Percentiles rank a stretch among this genome's conserved stretches.
These are phyloP conservation scores for Geotrichum klebahnii DNA, from an alignment of 1,139 yeast genomes.

Conservation along the genomic window DNA sequence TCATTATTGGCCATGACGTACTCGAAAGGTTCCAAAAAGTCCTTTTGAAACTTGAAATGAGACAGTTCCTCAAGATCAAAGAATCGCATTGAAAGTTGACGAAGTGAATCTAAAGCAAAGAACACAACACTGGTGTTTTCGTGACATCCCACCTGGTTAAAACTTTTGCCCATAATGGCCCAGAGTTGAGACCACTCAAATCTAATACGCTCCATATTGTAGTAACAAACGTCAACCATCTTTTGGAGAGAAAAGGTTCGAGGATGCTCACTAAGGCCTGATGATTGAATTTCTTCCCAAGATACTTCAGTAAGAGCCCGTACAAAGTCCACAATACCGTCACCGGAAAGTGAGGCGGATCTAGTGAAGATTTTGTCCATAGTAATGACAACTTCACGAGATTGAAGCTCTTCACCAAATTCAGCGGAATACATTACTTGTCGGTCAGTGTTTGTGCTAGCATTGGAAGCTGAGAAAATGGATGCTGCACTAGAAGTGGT, in stretches of 20 bases:
- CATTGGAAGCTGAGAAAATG: background rate
- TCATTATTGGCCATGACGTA: constrained; percentile 66
- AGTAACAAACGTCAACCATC: constrained; percentile 94
- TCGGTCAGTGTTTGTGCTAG: constrained; percentile 8
- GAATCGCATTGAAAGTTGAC: constrained; percentile 89
- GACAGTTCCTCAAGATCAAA: constrained; percentile 90
- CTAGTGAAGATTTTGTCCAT: constrained; percentile 85
- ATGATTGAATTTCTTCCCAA: constrained; percentile 83
- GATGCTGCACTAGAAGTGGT: constrained; percentile 5
- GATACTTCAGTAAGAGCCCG: constrained; percentile 83
- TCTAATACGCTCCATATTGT: constrained; percentile 93
- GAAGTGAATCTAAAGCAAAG: constrained; percentile 88
- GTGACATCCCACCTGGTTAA: constrained; percentile 81
- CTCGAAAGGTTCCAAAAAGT: constrained; percentile 87
- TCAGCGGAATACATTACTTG: constrained; percentile 42
- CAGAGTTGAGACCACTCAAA: constrained; percentile 96
- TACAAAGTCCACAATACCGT: constrained; percentile 82
- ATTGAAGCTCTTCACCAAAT: constrained; percentile 57
- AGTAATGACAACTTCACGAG: constrained; percentile 76
- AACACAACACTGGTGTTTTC: constrained; percentile 70
- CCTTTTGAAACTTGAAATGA: constrained; percentile 93
- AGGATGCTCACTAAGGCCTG: constrained; percentile 77
- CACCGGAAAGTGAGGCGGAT: constrained; percentile 74
- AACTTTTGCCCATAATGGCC: constrained; percentile 88
- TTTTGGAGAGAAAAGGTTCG: constrained; percentile 89